These are phyloP conservation scores for Apophysomyces ossiformis DNA, from an alignment of 371 early-diverging fungal genomes.

Conservation along the genomic window DNA sequence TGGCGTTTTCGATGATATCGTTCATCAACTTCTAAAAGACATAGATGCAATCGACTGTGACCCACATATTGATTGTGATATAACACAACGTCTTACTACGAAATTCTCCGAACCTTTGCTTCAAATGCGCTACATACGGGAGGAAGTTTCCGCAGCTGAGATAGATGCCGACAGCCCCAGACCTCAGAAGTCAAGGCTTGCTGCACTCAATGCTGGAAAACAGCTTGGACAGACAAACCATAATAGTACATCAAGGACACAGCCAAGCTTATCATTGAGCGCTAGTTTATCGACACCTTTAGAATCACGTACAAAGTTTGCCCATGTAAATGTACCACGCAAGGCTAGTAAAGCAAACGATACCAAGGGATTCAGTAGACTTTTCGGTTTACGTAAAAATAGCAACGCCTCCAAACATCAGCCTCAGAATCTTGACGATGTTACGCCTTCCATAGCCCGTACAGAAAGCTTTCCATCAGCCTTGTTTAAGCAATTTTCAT, in stretches of 20 bases:
- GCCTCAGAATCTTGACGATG: background rate
- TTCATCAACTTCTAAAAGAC: background rate
- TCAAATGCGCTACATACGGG: background rate
- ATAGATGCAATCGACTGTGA: background rate
- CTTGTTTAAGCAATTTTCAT: constrained; percentile 3
- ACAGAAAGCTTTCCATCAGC: constrained; percentile 3
- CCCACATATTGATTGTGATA: background rate
- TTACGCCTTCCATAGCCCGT: background rate
- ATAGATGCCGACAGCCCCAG: background rate
- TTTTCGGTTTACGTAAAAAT: constrained; percentile 1
- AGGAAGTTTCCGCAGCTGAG: background rate
- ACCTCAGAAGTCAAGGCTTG: background rate
- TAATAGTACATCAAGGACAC: background rate
- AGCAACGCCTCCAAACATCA: background rate
- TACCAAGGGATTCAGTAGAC: background rate
- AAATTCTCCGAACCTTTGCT: constrained; percentile 2
- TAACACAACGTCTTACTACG: background rate
- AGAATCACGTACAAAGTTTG: background rate
- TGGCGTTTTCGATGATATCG: background rate
- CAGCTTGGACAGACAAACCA: background rate
- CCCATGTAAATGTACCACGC: constrained; percentile 9
- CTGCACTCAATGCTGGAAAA: background rate
- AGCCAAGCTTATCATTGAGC: background rate
- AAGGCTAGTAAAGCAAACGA: constrained; percentile 1
- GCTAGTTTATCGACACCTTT: constrained; percentile 4